Evolutionary conservation across 2,329 filamentous ascomycete species (phyloP), one percentile per base, ranked within the genome.

Genomic region (Zymoseptoria pseudotritici): DNA sequence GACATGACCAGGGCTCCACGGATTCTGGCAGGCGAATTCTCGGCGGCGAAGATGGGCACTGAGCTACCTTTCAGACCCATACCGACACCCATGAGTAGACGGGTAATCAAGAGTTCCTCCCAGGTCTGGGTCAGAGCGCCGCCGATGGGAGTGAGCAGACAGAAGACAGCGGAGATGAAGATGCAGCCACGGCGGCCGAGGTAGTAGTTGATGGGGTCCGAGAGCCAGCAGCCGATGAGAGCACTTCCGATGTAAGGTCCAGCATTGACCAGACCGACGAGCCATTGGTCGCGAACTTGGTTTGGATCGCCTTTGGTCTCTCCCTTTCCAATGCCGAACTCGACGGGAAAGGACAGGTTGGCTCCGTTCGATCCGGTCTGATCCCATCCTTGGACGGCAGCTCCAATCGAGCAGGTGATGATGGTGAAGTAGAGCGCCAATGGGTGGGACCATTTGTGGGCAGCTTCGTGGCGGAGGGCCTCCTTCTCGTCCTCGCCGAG

Each of bases 251-350:
- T 76, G 57, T 86, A 82, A 0, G 81, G 76, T 54, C 76, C 80
- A 21, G 82, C 77, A 63, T 90, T 90, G 62, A 90, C 77, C 2
- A 89, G 73, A 52, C 88, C 88, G n/a, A 89, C 77, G 36, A 89
- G 76, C 78, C 82, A 84, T 19, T 77, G 76, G 66, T 85, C 80
- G 49, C 72, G 72, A 4, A 72, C 71, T 36, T 77, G 76, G 22
- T 75, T 74, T 50, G 71, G 71, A 50, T 57, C 57, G 8, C 53
- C 61, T 9, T 17, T 21, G 46, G 56, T 63, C 3, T 66, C 64
- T 53, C 61, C 58, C 29, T 69, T 61, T 1, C 60, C 62, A 53
- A 73, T 72, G 52, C 70, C 70, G 52, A 73, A 72, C 22, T 66
- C 70, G 6, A 59, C 19, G 8, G 80, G 79, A 65, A 81, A 82